These are phyloP conservation scores for Barnettozyma sp. DNA, from an alignment of 805 yeast genomes.

Conservation along the genomic window DNA sequence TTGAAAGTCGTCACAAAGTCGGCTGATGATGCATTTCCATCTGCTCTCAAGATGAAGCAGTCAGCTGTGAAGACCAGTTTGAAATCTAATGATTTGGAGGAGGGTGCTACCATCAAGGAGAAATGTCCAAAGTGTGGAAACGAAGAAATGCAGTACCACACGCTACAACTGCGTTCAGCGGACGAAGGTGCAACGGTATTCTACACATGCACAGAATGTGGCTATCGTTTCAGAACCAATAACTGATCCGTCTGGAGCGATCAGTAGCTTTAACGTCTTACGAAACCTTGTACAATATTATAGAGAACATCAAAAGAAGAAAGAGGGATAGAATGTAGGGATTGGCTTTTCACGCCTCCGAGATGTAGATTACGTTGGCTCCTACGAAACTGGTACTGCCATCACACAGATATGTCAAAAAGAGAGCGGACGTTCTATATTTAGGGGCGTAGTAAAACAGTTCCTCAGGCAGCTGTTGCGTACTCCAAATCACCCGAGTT, in stretches of 20 bases:
- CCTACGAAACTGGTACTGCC: no score
- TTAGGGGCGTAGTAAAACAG: no score
- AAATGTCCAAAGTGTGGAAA: conserved; percentile 98
- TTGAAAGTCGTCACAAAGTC: conserved; percentile 84
- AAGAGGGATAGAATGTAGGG: no score
- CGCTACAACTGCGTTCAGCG: conserved; percentile 92
- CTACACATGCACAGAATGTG: conserved; percentile 91
- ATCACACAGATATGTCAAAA: no score
- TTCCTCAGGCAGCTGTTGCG: conserved; percentile 29
- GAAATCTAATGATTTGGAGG: conserved; percentile 72
- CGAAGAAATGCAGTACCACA: conserved; percentile 97
- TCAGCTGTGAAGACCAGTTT: conserved; percentile 87
- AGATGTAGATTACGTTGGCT: no score
- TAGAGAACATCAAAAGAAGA: no score
- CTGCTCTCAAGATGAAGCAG: conserved; percentile 67
- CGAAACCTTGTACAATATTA: conserved; percentile 8
- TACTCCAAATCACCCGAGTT: conserved; percentile 77
- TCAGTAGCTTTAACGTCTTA: conserved; percentile 1
- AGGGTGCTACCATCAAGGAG: conserved; percentile 95
- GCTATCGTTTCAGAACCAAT: conserved; percentile 90
- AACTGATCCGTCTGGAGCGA: conserved; percentile 47
- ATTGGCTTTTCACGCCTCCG: no score
- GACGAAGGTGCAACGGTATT: conserved; percentile 99
- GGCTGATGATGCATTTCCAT: conserved; percentile 91
- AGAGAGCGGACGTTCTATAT: no score